Evolutionary conservation across 2,329 filamentous ascomycete species (phyloP).

Genomic region (Sclerotinia trifoliorum): DNA sequence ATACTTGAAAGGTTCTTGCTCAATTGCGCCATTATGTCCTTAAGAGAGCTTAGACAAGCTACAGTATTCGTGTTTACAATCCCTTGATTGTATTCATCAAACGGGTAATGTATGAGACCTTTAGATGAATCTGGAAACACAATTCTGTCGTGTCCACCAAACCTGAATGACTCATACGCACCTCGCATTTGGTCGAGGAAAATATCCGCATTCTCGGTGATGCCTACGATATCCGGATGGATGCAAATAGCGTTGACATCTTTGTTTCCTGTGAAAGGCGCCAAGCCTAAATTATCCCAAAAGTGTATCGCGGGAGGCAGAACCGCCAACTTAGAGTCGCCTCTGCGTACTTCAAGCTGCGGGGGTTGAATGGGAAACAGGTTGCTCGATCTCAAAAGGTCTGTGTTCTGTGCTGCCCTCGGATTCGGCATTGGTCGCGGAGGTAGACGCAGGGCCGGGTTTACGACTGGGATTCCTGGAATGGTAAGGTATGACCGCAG

Average conservation of each 20-base stretch:
- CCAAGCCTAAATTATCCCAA: conserved; percentile 78
- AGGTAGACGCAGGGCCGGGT: conserved; percentile 50
- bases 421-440: conserved; percentile 37
- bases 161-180: conserved; percentile 70
- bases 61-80: conserved; percentile 24
- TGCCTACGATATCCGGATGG: conserved; percentile 63
- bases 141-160: conserved; percentile 60
- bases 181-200: conserved; percentile 69
- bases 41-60: conserved; percentile 33
- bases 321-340: conserved; percentile 68
- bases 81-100: conserved; percentile 43
- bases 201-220: conserved; percentile 57
- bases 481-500: conserved; percentile 55
- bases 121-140: conserved; percentile 42
- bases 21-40: conserved; percentile 36
- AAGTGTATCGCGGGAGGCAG: conserved; percentile 73
- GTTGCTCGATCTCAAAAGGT: conserved; percentile 47
- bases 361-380: conserved; percentile 65
- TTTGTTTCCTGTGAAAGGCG: conserved; percentile 68
- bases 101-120: conserved; percentile 35
- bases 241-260: conserved; percentile 70
- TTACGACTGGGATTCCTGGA: conserved; percentile 55
- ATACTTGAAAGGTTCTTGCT: conserved; percentile 38
- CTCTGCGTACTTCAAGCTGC: conserved; percentile 69
- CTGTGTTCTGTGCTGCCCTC: conserved; percentile 27